phyloP scores from a whole-genome alignment of 768 basidiomycete species.

The Collybiopsis luxurians region DNA sequence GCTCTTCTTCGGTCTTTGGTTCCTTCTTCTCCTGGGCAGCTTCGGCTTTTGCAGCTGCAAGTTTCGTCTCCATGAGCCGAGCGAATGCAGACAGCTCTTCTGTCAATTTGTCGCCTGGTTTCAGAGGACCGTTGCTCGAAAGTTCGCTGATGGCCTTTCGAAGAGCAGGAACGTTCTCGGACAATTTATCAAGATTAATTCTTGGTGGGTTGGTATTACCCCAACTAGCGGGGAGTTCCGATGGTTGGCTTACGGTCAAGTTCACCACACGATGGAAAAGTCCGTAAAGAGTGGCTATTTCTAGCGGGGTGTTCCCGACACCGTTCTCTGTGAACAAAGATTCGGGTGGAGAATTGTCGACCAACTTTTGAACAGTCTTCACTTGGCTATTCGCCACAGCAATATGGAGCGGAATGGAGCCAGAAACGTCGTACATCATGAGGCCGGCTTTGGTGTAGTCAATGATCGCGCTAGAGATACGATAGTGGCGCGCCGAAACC shows the following conservation, averaged over 20 bases:
- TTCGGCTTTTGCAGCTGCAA: constrained; percentile 17
- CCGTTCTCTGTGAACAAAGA: constrained; percentile 48
- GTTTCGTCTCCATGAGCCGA: constrained; percentile 24
- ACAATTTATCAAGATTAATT: constrained; percentile 15
- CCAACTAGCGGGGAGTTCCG: background rate
- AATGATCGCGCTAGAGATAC: constrained; percentile 33
- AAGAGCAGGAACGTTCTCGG: constrained; percentile 22
- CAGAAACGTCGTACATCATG: constrained; percentile 42
- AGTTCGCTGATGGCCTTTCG: constrained; percentile 23
- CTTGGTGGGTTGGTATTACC: constrained; percentile 9
- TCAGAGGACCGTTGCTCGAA: constrained; percentile 19
- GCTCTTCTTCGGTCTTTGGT: background rate
- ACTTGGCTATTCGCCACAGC: constrained; percentile 35
- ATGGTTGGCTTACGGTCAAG: background rate
- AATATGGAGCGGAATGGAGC: constrained; percentile 50
- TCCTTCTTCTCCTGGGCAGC: background rate
- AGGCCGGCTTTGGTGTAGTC: constrained; percentile 33
- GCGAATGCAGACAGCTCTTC: constrained; percentile 25
- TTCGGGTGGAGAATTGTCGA: constrained; percentile 34
- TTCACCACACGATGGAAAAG: constrained; percentile 18
- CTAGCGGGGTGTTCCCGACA: constrained; percentile 42
- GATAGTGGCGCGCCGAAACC: constrained; percentile 31
- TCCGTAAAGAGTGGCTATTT: constrained; percentile 30
- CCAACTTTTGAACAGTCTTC: constrained; percentile 35
- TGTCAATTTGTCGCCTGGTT: constrained; percentile 17